phyloP scores from a whole-genome alignment of 768 basidiomycete species.

The Russula abietina region DNA sequence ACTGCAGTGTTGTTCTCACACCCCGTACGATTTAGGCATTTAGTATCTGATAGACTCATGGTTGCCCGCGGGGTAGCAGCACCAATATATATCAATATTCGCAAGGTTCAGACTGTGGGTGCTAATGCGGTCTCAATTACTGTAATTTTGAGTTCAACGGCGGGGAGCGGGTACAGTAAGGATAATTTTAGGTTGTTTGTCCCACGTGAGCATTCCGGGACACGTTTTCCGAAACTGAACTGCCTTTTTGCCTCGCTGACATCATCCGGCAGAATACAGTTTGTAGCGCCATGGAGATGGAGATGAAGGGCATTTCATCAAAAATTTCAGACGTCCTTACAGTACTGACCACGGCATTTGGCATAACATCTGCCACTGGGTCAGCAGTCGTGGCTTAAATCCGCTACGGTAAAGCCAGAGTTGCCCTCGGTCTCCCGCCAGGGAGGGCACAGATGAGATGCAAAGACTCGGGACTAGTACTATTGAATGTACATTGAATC shows the following conservation, averaged over 20 bases:
- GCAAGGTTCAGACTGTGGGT: not conserved
- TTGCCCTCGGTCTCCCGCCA: not conserved
- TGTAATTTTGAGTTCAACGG: not conserved
- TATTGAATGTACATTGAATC: too few relatives aligned
- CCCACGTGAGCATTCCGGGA: not conserved
- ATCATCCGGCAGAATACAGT: not conserved
- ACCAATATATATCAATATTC: not conserved
- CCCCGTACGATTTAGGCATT: not conserved
- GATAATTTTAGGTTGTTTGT: too few relatives aligned
- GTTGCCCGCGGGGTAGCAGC: not conserved
- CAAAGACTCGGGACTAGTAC: not conserved
- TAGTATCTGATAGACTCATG: not conserved
- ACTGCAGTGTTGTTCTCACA: too few relatives aligned
- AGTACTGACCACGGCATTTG: not conserved
- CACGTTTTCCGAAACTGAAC: not conserved
- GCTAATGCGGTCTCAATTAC: not conserved
- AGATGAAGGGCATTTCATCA: not conserved
- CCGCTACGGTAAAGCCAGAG: too few relatives aligned
- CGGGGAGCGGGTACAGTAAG: too few relatives aligned
- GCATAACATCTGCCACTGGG: not conserved
- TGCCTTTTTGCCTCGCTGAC: not conserved
- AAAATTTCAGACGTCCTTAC: not conserved
- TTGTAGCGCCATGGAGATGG: not conserved
- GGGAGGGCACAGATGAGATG: not conserved
- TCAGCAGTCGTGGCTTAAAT: not conserved